Conservation (phyloP, 2,329 filamentous ascomycete genomes). For the Massarina eburnea region DNA sequence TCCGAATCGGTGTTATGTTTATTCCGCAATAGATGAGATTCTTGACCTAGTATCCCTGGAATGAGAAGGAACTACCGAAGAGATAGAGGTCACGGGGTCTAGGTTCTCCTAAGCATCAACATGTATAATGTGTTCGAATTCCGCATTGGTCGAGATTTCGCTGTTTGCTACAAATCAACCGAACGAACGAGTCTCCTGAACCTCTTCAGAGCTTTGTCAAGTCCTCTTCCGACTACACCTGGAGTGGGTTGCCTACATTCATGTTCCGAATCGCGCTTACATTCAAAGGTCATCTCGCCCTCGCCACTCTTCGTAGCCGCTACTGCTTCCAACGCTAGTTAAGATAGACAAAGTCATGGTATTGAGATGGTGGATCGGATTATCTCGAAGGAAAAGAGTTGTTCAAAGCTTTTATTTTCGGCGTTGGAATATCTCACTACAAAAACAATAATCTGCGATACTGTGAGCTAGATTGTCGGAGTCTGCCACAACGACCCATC, state of each 20-base stretch:
- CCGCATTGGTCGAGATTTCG: conserved; percentile 2
- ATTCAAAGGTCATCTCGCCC: too few relatives aligned
- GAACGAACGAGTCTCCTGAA: too few relatives aligned
- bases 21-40: conserved; percentile 10
- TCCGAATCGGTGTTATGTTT: conserved; percentile 50
- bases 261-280: too few relatives aligned
- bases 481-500: neutral
- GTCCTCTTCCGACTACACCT: too few relatives aligned
- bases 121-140: conserved; percentile 2
- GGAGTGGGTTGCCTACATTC: too few relatives aligned
- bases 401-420: neutral
- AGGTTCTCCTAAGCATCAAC: neutral
- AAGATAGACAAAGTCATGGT: too few relatives aligned
- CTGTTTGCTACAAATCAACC: neutral
- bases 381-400: neutral
- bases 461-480: neutral
- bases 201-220: too few relatives aligned
- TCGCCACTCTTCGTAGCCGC: neutral
- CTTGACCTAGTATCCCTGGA: conserved; percentile 55
- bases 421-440: neutral
- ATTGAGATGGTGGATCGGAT: neutral
- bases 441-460: neutral
- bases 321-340: too few relatives aligned
- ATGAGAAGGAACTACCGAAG: conserved; percentile 53
- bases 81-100: conserved; percentile 51